Conservation (phyloP, 805 yeast species). For the Alloascoidea hylecoeti region DNA sequence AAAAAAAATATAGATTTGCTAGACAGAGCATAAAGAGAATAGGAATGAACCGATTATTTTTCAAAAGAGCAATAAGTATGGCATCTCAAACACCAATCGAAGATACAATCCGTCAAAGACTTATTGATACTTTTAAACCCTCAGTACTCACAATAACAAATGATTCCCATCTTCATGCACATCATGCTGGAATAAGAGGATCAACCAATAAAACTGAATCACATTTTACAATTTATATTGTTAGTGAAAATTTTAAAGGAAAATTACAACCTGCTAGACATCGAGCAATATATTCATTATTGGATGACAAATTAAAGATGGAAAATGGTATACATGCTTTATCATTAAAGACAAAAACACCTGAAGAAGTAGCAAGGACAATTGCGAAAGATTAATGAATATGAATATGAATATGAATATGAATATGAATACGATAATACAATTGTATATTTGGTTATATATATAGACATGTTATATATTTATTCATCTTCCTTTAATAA, state of each 20-base stretch:
- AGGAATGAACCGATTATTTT: too few relatives aligned
- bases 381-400: too few relatives aligned
- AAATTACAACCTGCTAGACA: conserved; percentile 63
- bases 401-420: too few relatives aligned
- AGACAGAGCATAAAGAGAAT: too few relatives aligned
- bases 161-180: conserved; percentile 81
- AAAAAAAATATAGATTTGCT: conserved; percentile 3
- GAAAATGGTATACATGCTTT: conserved; percentile 74
- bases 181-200: conserved; percentile 70
- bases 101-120: conserved; percentile 27
- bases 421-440: too few relatives aligned
- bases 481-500: conserved; percentile 40
- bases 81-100: conserved; percentile 28
- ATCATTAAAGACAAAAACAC: conserved; percentile 73
- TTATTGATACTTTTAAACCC: conserved; percentile 29
- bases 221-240: conserved; percentile 66
- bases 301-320: conserved; percentile 55
- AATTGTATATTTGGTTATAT: too few relatives aligned
- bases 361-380: conserved; percentile 26
- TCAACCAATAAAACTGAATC: conserved; percentile 64
- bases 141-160: conserved; percentile 38
- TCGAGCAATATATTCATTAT: conserved; percentile 50
- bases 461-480: too few relatives aligned
- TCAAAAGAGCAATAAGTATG: conserved; percentile 16
- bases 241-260: conserved; percentile 56